Evolutionary conservation across 2,329 filamentous ascomycete genomes (phyloP).

Genomic region (Sporothrix globosa): DNA sequence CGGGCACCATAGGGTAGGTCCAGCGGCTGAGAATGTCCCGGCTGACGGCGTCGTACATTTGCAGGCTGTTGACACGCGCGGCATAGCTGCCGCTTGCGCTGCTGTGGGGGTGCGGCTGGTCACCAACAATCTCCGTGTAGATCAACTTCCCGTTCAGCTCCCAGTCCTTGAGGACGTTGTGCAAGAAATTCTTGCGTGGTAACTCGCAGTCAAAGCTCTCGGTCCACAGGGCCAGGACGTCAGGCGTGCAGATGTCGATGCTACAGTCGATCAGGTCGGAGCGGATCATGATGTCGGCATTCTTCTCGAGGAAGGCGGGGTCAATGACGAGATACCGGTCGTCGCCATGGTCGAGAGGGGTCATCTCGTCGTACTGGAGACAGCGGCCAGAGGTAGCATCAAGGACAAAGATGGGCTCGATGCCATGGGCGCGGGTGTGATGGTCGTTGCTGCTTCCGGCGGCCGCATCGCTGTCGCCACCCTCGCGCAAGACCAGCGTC

Average conservation of each 20-base stretch:
- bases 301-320: constrained; percentile 68
- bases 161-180: constrained; percentile 92
- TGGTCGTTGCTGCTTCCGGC: constrained; percentile 63
- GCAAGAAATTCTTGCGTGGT: constrained; percentile 73
- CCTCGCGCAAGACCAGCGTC: constrained; percentile 88
- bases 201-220: constrained; percentile 90
- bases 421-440: constrained; percentile 73
- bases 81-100: constrained; percentile 63
- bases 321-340: constrained; percentile 73
- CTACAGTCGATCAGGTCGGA: constrained; percentile 90
- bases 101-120: constrained; percentile 46
- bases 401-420: constrained; percentile 82
- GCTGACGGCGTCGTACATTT: constrained; percentile 86
- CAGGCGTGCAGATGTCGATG: constrained; percentile 96
- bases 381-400: constrained; percentile 79
- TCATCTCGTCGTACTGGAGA: constrained; percentile 92
- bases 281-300: constrained; percentile 74
- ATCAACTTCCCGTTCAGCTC: constrained; percentile 98
- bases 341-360: constrained; percentile 59
- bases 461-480: constrained; percentile 68
- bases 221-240: constrained; percentile 91
- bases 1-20: constrained; percentile 86
- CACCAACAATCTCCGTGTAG: constrained; percentile 80
- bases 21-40: constrained; percentile 84
- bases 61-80: constrained; percentile 80